A percentile compares a stretch with the other conserved stretches of the same genome.
These are phyloP conservation scores for Spathaspora arborariae DNA, from an alignment of 805 yeast species.

Conservation along the genomic window DNA sequence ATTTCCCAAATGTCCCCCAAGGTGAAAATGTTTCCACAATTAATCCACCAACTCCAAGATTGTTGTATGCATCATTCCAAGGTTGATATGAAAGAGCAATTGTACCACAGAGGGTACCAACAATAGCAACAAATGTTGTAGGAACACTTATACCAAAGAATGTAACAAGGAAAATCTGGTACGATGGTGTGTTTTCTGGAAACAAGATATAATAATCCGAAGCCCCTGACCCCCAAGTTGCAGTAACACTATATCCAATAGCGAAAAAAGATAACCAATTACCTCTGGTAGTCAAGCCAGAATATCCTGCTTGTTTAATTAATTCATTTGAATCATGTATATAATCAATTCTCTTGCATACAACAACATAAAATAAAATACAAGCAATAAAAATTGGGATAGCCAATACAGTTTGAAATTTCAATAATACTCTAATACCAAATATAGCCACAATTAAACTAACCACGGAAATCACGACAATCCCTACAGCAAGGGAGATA, in stretches of 20 bases:
- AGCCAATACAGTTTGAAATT: constrained; percentile 25
- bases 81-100: constrained; percentile 30
- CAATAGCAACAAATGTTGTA: constrained; percentile 30
- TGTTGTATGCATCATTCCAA: constrained; percentile 27
- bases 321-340: constrained; percentile 16
- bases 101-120: constrained; percentile 26
- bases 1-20: constrained; percentile 36
- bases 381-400: constrained; percentile 27
- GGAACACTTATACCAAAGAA: constrained; percentile 27
- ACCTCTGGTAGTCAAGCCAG: constrained; percentile 20
- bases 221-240: constrained; percentile 35
- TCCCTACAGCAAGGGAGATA: constrained; percentile 26
- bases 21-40: constrained; percentile 27
- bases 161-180: constrained; percentile 24
- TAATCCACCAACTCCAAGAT: constrained; percentile 31
- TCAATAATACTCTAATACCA: constrained; percentile 28
- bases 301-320: constrained; percentile 14
- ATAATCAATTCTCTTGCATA: constrained; percentile 19
- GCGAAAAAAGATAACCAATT: constrained; percentile 35
- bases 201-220: constrained; percentile 31
- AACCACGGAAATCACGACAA: constrained; percentile 23
- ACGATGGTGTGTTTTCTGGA: constrained; percentile 25
- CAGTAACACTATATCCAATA: constrained; percentile 31
- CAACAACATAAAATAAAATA: constrained; percentile 29
- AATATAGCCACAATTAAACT: constrained; percentile 28